Conservation (phyloP, 2,329 filamentous ascomycete genomes). For the Epichloe sylvatica region DNA sequence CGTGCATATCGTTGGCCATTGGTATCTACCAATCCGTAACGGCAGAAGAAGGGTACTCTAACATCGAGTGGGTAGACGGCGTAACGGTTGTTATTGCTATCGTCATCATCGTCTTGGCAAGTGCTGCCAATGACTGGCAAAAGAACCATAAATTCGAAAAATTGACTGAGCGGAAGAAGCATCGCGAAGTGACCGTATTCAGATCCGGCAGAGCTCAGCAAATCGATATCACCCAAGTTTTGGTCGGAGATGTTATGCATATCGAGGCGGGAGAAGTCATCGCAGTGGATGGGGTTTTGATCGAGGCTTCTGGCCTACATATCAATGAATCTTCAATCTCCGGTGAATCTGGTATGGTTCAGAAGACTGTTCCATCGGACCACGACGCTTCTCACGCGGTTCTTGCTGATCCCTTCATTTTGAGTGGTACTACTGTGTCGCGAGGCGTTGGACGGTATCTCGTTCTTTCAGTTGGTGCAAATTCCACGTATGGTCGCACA, state of each 20-base stretch:
- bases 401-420: constrained; percentile 59
- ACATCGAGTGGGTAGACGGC: constrained; percentile 70
- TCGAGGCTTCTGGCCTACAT: constrained; percentile 37
- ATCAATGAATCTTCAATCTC: constrained; percentile 67
- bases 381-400: constrained; percentile 40
- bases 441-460: constrained; percentile 65
- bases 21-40: constrained; percentile 61
- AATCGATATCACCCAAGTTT: constrained; percentile 55
- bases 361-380: constrained; percentile 47
- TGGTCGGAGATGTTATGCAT: constrained; percentile 61
- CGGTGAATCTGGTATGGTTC: constrained; percentile 60
- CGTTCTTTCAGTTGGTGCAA: constrained; percentile 58
- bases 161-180: constrained; percentile 66
- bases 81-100: constrained; percentile 69
- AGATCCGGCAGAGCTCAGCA: constrained; percentile 60
- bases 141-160: constrained; percentile 72
- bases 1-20: constrained; percentile 58
- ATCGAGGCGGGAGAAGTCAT: constrained; percentile 61
- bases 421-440: constrained; percentile 64
- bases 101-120: constrained; percentile 59
- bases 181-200: constrained; percentile 58
- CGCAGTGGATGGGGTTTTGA: constrained; percentile 56
- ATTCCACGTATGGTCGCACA: constrained; percentile 64
- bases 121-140: constrained; percentile 70
- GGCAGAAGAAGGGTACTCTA: constrained; percentile 32